A percentile compares a stretch with the other conserved stretches of the same genome.
These are phyloP conservation scores for Avena insularis DNA, from an alignment of 176 grass and related monocot genomes.

Conservation along the genomic window DNA sequence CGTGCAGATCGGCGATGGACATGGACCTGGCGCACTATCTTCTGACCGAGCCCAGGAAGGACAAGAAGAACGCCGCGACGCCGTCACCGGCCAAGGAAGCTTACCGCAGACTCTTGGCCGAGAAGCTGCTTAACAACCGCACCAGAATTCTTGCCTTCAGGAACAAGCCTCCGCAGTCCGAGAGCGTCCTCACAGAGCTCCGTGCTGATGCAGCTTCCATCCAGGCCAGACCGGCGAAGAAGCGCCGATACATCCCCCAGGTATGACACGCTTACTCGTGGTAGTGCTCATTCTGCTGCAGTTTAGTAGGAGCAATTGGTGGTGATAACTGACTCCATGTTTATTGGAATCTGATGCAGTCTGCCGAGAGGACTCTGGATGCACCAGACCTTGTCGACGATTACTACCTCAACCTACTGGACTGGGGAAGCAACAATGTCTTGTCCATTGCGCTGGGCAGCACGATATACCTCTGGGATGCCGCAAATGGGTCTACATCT, in stretches of 20 bases:
- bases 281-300: not conserved
- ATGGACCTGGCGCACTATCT: constrained; percentile 71
- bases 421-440: constrained; percentile 69
- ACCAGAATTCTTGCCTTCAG: constrained; percentile 64
- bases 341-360: constrained; percentile 33
- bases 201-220: constrained; percentile 35
- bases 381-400: constrained; percentile 60
- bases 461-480: constrained; percentile 61
- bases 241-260: constrained; percentile 55
- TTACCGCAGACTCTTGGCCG: constrained; percentile 59
- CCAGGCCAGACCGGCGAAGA: constrained; percentile 50
- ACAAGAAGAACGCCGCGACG: constrained; percentile 35
- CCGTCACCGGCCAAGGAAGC: constrained; percentile 55
- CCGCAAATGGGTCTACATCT: constrained; percentile 35
- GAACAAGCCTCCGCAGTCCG: constrained; percentile 54
- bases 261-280: constrained; percentile 8
- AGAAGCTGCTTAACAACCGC: constrained; percentile 64
- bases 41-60: constrained; percentile 66
- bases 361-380: constrained; percentile 52
- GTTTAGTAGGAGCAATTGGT: not conserved
- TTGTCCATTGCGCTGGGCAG: constrained; percentile 60
- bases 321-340: constrained; percentile 27
- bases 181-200: constrained; percentile 39
- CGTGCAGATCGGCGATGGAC: constrained; percentile 62
- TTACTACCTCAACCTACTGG: constrained; percentile 68